Evolutionary conservation across 2,329 filamentous ascomycete species (phyloP).

Genomic region (Sarocladiaceae sp.): DNA sequence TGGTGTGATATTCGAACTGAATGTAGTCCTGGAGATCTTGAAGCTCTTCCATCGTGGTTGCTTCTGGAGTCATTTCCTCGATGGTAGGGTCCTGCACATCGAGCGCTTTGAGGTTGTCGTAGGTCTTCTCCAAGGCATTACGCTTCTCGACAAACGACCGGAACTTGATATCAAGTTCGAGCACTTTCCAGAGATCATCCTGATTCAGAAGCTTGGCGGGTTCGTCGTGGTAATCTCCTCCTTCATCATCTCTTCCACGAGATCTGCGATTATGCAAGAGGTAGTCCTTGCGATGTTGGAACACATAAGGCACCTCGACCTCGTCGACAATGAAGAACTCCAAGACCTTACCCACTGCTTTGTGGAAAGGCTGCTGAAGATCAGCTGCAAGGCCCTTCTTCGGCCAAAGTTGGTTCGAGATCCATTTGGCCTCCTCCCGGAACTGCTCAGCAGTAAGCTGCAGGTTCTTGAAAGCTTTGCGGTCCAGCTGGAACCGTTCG

Average conservation of each 20-base stretch:
- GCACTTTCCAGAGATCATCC: constrained; percentile 90
- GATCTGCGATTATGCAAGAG: constrained; percentile 82
- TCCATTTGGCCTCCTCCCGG: constrained; percentile 88
- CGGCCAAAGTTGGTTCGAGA: constrained; percentile 82
- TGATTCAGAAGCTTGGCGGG: constrained; percentile 89
- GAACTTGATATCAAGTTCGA: constrained; percentile 94
- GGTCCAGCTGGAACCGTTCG: constrained; percentile 88
- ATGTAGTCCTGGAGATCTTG: constrained; percentile 96
- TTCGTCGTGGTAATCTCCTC: constrained; percentile 67
- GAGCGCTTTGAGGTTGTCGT: constrained; percentile 63
- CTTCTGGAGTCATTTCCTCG: constrained; percentile 75
- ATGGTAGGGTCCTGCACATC: constrained; percentile 69
- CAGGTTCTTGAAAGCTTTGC: constrained; percentile 81
- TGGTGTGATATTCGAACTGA: constrained; percentile 84
- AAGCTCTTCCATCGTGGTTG: constrained; percentile 86
- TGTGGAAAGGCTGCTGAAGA: constrained; percentile 77
- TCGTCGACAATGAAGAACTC: constrained; percentile 94
- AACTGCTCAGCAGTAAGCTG: constrained; percentile 80
- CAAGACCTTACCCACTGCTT: constrained; percentile 84
- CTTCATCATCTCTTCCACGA: constrained; percentile 58
- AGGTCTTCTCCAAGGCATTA: constrained; percentile 76
- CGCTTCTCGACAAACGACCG: constrained; percentile 89
- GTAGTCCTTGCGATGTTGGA: constrained; percentile 97
- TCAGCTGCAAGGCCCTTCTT: constrained; percentile 74
- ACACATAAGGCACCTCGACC: constrained; percentile 95